Percentiles rank a stretch among this genome's conserved stretches.
These are phyloP conservation scores for Petunia axillaris DNA, from an alignment of 257 asterid genomes.

Conservation along the genomic window DNA sequence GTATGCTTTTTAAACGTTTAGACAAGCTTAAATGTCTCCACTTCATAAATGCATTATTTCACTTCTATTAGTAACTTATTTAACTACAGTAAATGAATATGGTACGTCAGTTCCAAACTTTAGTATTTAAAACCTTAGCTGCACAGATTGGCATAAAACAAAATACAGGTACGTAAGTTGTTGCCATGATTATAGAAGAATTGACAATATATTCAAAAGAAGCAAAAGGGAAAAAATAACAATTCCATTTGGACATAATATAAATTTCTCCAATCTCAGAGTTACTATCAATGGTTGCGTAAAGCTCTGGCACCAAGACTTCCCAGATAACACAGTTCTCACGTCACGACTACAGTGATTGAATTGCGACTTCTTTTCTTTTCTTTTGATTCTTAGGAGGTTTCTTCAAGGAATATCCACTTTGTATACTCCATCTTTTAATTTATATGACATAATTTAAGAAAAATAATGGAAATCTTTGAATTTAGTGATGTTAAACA, in stretches of 20 bases:
- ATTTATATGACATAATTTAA: too few relatives aligned
- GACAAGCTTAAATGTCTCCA: neutral
- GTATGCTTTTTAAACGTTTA: neutral
- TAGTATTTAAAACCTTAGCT: neutral
- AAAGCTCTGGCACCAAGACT: neutral
- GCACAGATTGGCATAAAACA: neutral
- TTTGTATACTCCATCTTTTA: too few relatives aligned
- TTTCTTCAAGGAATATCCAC: too few relatives aligned
- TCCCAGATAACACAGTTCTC: neutral
- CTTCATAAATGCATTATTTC: neutral
- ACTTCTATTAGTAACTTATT: neutral
- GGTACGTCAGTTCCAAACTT: neutral
- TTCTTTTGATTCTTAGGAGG: too few relatives aligned
- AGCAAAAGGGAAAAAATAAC: neutral
- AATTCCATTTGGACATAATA: neutral
- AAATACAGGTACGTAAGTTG: constrained; percentile 3
- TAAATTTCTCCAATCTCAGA: neutral
- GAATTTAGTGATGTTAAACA: too few relatives aligned
- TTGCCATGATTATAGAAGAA: neutral
- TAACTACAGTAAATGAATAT: neutral
- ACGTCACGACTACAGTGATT: neutral
- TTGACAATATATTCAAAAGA: neutral
- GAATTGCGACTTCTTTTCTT: neutral
- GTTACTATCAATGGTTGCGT: neutral
- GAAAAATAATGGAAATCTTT: too few relatives aligned